A percentile compares a stretch with the other conserved stretches of the same genome.
phyloP scores from a whole-genome alignment of 1,139 yeast species.

The Hemisphaericaspora subhashii region DNA sequence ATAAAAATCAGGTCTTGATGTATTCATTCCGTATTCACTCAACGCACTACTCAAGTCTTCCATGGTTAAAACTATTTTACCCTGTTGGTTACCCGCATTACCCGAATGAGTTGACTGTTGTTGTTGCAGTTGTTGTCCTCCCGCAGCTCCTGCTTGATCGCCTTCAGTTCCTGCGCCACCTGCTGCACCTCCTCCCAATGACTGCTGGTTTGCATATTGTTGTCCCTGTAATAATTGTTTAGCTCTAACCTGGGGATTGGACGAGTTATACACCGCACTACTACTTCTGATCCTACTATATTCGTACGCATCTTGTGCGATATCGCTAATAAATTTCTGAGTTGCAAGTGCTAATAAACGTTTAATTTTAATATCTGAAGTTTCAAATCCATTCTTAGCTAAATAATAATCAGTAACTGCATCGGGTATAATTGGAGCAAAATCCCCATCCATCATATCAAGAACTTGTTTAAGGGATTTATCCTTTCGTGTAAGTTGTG shows the following conservation, averaged over 20 bases:
- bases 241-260: constrained; percentile 86
- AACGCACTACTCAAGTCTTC: constrained; percentile 86
- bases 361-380: constrained; percentile 77
- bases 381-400: constrained; percentile 84
- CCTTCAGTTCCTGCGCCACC: constrained; percentile 42
- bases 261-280: constrained; percentile 76
- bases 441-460: constrained; percentile 82
- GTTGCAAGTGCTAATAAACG: constrained; percentile 90
- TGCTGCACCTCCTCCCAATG: constrained; percentile 37
- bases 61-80: constrained; percentile 80
- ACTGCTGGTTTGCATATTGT: constrained; percentile 51
- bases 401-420: constrained; percentile 95
- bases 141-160: constrained; percentile 20
- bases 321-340: constrained; percentile 90
- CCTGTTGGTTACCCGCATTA: constrained; percentile 61
- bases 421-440: constrained; percentile 95
- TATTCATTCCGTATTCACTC: constrained; percentile 89
- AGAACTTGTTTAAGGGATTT: constrained; percentile 84
- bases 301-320: constrained; percentile 96
- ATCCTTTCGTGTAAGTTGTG: constrained; percentile 78
- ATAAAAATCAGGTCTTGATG: constrained; percentile 90
- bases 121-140: constrained; percentile 20
- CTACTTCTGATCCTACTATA: constrained; percentile 87
- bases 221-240: constrained; percentile 73
- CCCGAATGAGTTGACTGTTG: constrained; percentile 37